A percentile compares a stretch with the other conserved stretches of the same genome.
phyloP scores from a whole-genome alignment of 495 filamentous ascomycete genomes.

The Jackrogersella multiformis region DNA sequence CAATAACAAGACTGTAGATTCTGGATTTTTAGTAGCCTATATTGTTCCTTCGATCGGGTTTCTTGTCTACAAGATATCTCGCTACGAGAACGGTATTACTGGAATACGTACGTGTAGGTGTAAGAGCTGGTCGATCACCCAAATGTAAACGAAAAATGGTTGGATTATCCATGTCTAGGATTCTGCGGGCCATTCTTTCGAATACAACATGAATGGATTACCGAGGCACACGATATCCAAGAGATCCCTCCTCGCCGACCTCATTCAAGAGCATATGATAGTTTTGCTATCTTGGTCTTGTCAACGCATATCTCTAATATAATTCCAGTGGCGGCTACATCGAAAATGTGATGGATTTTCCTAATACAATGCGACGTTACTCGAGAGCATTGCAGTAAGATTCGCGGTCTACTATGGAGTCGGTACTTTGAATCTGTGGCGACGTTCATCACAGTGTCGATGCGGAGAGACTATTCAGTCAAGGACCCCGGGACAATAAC shows the following conservation, averaged over 20 bases:
- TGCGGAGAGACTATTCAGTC: neutral
- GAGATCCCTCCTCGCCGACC: neutral
- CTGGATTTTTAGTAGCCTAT: neutral
- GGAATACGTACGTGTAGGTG: neutral
- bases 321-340: conserved; percentile 2
- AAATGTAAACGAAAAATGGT: neutral
- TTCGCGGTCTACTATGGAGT: conserved; percentile 8
- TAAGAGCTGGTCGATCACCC: neutral
- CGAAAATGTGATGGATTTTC: neutral
- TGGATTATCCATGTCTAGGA: neutral
- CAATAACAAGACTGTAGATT: neutral
- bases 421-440: neutral
- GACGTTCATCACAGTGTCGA: conserved; percentile 1
- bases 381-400: conserved; percentile 12
- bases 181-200: neutral
- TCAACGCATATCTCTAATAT: neutral
- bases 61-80: conserved; percentile 12
- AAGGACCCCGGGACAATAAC: neutral
- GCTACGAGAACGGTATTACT: conserved; percentile 5
- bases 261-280: neutral
- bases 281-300: neutral
- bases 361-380: conserved; percentile 24
- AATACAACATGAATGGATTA: neutral
- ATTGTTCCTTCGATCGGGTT: neutral
- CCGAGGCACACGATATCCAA: neutral